Evolutionary conservation across 2,329 filamentous ascomycete genomes (phyloP).

Genomic region (Colletotrichum cordylinicola): DNA sequence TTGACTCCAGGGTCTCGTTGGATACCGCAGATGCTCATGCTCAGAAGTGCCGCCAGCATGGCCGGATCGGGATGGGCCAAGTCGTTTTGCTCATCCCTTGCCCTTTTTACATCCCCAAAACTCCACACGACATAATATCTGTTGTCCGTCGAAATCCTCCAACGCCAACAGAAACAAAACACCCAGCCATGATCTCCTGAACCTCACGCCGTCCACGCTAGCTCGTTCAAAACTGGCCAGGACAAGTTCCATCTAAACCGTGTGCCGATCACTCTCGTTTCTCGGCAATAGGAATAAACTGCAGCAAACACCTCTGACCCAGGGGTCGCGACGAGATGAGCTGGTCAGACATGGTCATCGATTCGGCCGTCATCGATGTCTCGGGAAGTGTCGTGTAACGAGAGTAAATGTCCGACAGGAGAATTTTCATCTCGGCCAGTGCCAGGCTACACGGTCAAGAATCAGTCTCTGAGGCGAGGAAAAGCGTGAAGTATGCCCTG

Average conservation of each 20-base stretch:
- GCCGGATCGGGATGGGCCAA: neutral
- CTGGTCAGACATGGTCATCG: constrained; percentile 72
- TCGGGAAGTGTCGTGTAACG: constrained; percentile 62
- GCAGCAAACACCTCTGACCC: constrained; percentile 64
- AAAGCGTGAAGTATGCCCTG: neutral
- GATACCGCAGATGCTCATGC: neutral
- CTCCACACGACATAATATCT: neutral
- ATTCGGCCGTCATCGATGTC: constrained; percentile 54
- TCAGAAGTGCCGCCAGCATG: neutral
- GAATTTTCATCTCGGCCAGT: constrained; percentile 70
- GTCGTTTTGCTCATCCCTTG: neutral
- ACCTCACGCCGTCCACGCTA: neutral
- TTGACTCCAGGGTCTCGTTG: too few species aligned
- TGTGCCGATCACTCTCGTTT: neutral
- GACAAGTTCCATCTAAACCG: neutral
- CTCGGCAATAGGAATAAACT: constrained; percentile 42
- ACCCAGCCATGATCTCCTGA: neutral
- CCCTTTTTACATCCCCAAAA: neutral
- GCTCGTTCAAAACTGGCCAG: neutral
- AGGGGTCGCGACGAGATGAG: constrained; percentile 69
- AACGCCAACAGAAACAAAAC: neutral
- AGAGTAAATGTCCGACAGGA: constrained; percentile 68
- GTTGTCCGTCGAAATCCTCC: neutral
- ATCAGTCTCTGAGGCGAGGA: neutral
- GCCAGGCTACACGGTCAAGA: constrained; percentile 53